Percentiles rank a stretch among this genome's conserved stretches.
phyloP scores from a whole-genome alignment of 345 rosid genomes.

The Eucalyptus cladocalyx region DNA sequence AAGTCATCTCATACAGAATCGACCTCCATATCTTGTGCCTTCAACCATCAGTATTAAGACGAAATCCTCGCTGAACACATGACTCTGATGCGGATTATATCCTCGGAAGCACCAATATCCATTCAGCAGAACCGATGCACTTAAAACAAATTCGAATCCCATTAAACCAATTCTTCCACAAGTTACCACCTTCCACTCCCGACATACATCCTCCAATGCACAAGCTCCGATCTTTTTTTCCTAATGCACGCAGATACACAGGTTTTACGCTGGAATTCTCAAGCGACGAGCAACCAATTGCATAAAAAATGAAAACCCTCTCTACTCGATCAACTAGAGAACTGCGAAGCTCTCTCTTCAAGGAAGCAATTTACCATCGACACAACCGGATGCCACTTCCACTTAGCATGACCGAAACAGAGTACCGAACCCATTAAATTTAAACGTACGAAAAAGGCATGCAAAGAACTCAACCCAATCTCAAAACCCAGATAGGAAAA shows the following conservation, averaged over 20 bases:
- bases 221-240: background rate
- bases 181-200: background rate
- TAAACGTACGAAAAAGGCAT: background rate
- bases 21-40: background rate
- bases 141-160: background rate
- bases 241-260: background rate
- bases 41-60: background rate
- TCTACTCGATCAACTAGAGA: background rate
- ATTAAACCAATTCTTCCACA: background rate
- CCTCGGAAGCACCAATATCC: background rate
- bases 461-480: background rate
- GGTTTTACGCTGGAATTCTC: background rate
- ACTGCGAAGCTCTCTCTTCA: background rate
- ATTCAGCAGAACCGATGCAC: background rate
- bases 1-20: background rate
- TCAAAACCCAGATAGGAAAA: background rate
- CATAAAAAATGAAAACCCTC: background rate
- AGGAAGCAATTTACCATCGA: background rate
- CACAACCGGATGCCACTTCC: background rate
- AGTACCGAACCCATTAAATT: background rate
- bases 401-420: background rate
- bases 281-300: background rate
- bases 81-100: background rate
- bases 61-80: background rate
- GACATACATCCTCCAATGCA: background rate